Base-by-base conservation (phyloP, 2,329 filamentous ascomycete genomes). In the Exophiala spinifera region DNA sequence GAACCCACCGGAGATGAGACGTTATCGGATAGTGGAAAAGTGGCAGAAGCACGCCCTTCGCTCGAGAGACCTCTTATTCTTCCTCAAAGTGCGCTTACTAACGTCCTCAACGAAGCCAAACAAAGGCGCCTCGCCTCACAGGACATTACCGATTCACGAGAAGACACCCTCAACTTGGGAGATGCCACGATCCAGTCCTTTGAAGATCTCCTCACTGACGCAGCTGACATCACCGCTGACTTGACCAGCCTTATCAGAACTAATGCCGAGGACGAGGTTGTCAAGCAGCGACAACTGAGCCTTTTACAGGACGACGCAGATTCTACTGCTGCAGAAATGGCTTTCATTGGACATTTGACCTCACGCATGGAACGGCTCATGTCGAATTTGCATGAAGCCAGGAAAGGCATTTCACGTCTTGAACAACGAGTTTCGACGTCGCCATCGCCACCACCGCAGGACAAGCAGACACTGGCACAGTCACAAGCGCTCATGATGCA, bases 111-210 rank as follows among this genome's bases (percentile, higher is more conserved):
- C 48, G 68, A 74, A 51, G 66, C 66, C 19, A 74, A 66, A 54
- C 67, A 69, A 36, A 57, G 57, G 20, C 44, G 54, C 15, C 36
- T 56, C 10, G 48, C 46, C 19, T 54, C 53, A 21, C 42, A 33
- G 21, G 53, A 53, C n/a, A 47, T 55, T 36, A 34, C 51, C 8
- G 55, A 57, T 20, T 13, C 39, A 40, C 48, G 49, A 40, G 56
- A 59, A 25, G 68, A 73, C 17, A 62, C 65, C 1, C 61, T 75
- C 15, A 66, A 68, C 11, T 58, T 74, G 4, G 72, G 74, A 11
- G 74, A 76, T 52, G 72, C 72, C 56, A 77, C 74, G 1, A 69
- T 77, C 39, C 71, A 75, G 48, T 76, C 72, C 15, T 69, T 77
- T 15, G 69, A 74, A 49, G 67, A 70, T 13, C 64, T 76, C 20